Base-by-base conservation (phyloP, 225 moss, liverwort and hornwort species). In the Ulota crispa region DNA sequence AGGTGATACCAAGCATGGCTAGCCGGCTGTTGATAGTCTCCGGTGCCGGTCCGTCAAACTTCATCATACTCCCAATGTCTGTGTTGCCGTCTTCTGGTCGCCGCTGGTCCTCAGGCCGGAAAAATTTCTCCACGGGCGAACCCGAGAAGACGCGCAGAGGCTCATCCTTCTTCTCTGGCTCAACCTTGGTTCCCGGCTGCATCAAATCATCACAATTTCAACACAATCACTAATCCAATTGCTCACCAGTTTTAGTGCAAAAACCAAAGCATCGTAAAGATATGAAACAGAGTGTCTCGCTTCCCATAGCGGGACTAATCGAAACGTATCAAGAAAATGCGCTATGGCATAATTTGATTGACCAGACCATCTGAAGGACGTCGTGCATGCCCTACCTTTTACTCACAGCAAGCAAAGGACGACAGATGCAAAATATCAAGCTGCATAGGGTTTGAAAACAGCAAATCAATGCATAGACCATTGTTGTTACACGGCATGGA, bases 1-100 rank as follows among this genome's bases (percentile, higher is more conserved):
- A 96, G 2, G 86, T 86, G 12, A 96, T 94, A 0, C 96, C 96
- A 4, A 96, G 62, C 94, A 96, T 96, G 2, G 96, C 94, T 53
- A 96, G 34, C 9, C 96, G 86, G 57, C 94, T 91, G 73, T 96
- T 93, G 77, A 96, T 94, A 1, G 93, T 96, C 79, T 96, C 92
- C 8, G 93, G 95, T 8, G 93, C 93, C 1, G 94, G 94, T 11
- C 94, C 94, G 54, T 96, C 95, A 36, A 93, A 94, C 19, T 86
- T 96, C 94, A 96, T 92, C 67, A 93, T 81, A 27, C 93, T 94
- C 0, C 39, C 0, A 6, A 85, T 61, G 12, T 69, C 64, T 1
- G 89, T 93, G 55, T 96, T 92, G 0, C 94, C 96, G 1, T 80
- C 30, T 43, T 96, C 96, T 0, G 93, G 96, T 0, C 94, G 88